Evolutionary conservation across 108 stramenopile genomes (phyloP), one percentile per base, ranked within the genome.

Genomic region (Epithemia pelagica): DNA sequence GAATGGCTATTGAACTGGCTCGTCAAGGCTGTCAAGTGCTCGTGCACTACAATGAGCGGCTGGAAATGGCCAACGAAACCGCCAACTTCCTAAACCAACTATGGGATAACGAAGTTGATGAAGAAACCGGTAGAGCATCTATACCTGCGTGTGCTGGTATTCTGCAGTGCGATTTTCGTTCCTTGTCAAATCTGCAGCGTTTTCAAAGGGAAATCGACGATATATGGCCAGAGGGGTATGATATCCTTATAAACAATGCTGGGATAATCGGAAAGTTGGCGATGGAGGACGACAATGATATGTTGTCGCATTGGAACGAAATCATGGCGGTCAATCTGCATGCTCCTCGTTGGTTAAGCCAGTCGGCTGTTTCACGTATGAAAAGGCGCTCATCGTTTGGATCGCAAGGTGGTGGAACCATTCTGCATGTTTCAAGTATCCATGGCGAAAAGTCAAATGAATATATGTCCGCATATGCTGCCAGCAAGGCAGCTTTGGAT

Each of bases 241-340:
- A 87, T 78, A 72, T 87, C 27, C 63, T 87, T 30, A 67, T 84
- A 32, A 87, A 87, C 58, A 87, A 87, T 55, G 86, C 86, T 3
- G 86, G 86, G 0, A 68, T 82, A 2, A 71, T 87, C 30, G 80
- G 83, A 30, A 87, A 87, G 72, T 59, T 84, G 20, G 79, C 83
- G 3, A 7, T 77, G 54, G 81, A 87, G 61, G 83, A 84, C 51
- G 86, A 87, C 52, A 73, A 78, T 26, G 76, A 76, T 51, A 58
- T 70, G 22, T 58, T 84, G 7, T 68, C 77, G 1, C 26, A 33
- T 10, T 82, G 83, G 86, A 74, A 78, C 23, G 83, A 84, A 59
- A 84, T 82, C 0, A 72, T 84, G 69, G 67, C 69, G 1, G 74
- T 87, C 25, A 87, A 87, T 67, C 65, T 87, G 30, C 70, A 84